Base-by-base conservation (phyloP, 1,284 basidiomycete species). In the Megacollybia platyphylla region DNA sequence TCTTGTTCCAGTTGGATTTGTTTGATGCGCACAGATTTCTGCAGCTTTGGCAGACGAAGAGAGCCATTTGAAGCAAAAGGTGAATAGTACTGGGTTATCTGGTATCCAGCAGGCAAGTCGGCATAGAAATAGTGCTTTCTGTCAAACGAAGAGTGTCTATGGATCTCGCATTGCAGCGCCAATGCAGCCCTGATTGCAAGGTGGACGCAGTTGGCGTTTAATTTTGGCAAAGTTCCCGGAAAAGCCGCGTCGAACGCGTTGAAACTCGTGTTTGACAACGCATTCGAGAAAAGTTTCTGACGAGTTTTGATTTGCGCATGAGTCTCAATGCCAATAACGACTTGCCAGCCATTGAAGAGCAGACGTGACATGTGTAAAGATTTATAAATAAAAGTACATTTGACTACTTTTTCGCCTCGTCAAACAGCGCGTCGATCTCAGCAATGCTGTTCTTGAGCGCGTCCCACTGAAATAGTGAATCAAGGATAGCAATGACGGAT, bases 61-160 rank as follows among this genome's bases (percentile, higher is more conserved):
- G 55, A 54, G 2, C 94, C 94, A 34, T 47, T 44, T 30, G 44
- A 44, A 8, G 48, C 48, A 34, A 49, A 47, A 8, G 48, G 48
- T 4, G 46, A 35, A 59, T 97, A 97, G 51, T 90, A 86, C 56
- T 97, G 94, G 0, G 94, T 97, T 49, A 97, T 94, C 63, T 99
- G 96, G 61, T 93, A 98, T 0, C 93, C 94, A 2, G 84, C 70
- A 0, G 96, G 91, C 27, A 97, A 73, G 61, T 98, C 94, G 1
- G 89, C 77, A 57, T 99, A 98, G 61, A 97, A 97, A 59, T 98
- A 99, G 59, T 98, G 94, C 58, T 99, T 99, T 51, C 94, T 71
- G 61, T 99, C 94, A 51, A 97, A 97, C 1, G 84, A 71, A 0
- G 87, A 93, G n/a, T 71, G 68, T 0, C 52, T 52, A 52, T 88